These are phyloP conservation scores for Pyrenophora graminea DNA, from an alignment of 2,329 filamentous ascomycete genomes.

Conservation along the genomic window DNA sequence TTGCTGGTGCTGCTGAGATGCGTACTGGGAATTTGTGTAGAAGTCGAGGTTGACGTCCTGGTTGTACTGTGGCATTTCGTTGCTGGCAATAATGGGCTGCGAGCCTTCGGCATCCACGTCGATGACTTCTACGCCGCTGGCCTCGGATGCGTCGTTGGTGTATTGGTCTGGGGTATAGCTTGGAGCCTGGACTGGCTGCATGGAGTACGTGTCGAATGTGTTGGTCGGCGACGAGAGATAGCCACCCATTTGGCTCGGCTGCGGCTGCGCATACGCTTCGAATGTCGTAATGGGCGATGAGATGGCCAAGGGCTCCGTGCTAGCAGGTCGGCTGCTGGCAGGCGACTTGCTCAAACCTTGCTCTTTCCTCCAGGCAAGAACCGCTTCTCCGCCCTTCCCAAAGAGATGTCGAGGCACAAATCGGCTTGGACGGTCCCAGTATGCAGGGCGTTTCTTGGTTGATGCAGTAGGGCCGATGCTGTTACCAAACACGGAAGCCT, in stretches of 20 bases:
- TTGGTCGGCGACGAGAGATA: no score
- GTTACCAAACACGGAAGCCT: conserved; percentile 18
- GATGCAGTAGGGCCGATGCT: conserved; percentile 18
- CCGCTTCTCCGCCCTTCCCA: conserved; percentile 38
- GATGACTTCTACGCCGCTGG: conserved; percentile 13
- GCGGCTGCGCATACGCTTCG: conserved; percentile 22
- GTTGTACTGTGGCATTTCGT: conserved; percentile 9
- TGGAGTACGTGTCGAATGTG: no score
- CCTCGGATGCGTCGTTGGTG: conserved; percentile 17
- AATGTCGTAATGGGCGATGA: conserved; percentile 33
- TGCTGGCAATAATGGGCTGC: conserved; percentile 9
- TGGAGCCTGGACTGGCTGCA: conserved; percentile 5
- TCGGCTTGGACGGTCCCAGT: conserved; percentile 37
- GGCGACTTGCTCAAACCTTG: conserved; percentile 23
- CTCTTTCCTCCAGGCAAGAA: conserved; percentile 32
- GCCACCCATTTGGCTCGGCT: not conserved
- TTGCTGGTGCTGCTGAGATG: not conserved
- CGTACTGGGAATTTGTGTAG: conserved; percentile 3
- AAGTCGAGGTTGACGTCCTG: not conserved
- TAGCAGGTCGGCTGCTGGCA: conserved; percentile 17
- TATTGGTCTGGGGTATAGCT: conserved; percentile 14
- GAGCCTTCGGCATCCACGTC: conserved; percentile 16
- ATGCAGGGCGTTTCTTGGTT: conserved; percentile 31
- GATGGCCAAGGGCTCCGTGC: conserved; percentile 24
- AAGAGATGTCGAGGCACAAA: conserved; percentile 45